Evolutionary conservation across 1,284 basidiomycete species (phyloP), one percentile per base, ranked within the genome.

Genomic region (Puccinia novopanici): DNA sequence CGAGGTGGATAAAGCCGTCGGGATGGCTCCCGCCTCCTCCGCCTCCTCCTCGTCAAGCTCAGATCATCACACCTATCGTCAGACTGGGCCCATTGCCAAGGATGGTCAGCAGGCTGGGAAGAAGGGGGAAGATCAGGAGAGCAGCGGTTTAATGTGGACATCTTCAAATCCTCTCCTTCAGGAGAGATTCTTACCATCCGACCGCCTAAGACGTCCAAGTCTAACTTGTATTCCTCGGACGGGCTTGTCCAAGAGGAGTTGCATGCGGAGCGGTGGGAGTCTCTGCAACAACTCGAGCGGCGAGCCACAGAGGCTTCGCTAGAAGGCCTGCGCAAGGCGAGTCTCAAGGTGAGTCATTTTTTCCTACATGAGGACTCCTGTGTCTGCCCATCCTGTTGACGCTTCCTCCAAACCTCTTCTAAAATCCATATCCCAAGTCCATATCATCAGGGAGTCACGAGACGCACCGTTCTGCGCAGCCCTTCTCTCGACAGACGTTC

Each of bases 301-400:
- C 75, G 75, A 34, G 75, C 75, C 27, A 63, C 61, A 30, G 75
- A 77, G 67, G 75, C 75, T 34, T 77, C 75, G 34, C 27, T 67
- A 57, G 75, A 77, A 45, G 75, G 75, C 48, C 48, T 77, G 8
- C 75, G 75, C 19, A 77, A 77, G 50, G 75, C 75, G 4, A 77
- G 75, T 24, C 54, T 77, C 9, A 67, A 54, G 27, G 75, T 77
- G 24, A 68, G 75, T 52, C n/a, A 19, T 10, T 54, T 34, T n/a
- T 27, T 19, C 40, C 15, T 27, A 48, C 10, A 10, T 30, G 17
- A 5, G 17, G 3, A 30, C 12, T 27, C 34, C 30, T 5, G 40
- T 34, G 17, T 4, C 19, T 52, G n/a, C 19, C n/a, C 22, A 37
- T 40, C 12, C 19, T 5, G 19, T 5, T 48, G 8, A 50, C 34